Percentiles rank a stretch among this genome's conserved stretches.
Conservation (phyloP, 495 filamentous ascomycete species). For the Daldinia concentrica region DNA sequence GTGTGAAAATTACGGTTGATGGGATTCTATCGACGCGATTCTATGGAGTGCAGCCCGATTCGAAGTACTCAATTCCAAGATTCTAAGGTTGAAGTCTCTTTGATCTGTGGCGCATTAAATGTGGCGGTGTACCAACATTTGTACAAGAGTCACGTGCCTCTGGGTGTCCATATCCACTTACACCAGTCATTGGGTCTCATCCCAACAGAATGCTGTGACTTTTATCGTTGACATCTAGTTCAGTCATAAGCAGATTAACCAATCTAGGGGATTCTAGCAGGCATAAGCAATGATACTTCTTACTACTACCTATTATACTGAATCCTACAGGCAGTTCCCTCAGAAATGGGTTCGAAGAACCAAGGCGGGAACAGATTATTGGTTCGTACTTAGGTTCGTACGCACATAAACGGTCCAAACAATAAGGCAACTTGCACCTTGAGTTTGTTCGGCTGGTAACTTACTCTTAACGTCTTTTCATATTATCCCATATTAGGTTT, state of each 20-base stretch:
- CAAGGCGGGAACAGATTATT: too few species aligned
- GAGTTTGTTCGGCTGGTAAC: not conserved
- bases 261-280: too few species aligned
- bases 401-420: not conserved
- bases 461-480: not conserved
- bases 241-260: not conserved
- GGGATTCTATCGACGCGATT: slow-evolving; percentile 4
- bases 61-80: slow-evolving; percentile 1
- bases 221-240: not conserved
- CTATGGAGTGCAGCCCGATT: slow-evolving; percentile 6
- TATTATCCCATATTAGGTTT: not conserved
- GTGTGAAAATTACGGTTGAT: not conserved
- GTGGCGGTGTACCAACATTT: not conserved
- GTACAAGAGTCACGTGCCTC: not conserved
- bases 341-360: not conserved
- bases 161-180: not conserved
- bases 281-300: not conserved
- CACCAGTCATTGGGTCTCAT: not conserved
- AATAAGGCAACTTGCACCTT: not conserved
- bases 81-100: not conserved
- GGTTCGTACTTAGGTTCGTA: too few species aligned
- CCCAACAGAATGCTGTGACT: not conserved
- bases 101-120: slow-evolving; percentile 16
- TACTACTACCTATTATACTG: not conserved
- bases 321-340: not conserved